Evolutionary conservation across 2,329 filamentous ascomycete species (phyloP).

Genomic region (Ophiostoma australiae): DNA sequence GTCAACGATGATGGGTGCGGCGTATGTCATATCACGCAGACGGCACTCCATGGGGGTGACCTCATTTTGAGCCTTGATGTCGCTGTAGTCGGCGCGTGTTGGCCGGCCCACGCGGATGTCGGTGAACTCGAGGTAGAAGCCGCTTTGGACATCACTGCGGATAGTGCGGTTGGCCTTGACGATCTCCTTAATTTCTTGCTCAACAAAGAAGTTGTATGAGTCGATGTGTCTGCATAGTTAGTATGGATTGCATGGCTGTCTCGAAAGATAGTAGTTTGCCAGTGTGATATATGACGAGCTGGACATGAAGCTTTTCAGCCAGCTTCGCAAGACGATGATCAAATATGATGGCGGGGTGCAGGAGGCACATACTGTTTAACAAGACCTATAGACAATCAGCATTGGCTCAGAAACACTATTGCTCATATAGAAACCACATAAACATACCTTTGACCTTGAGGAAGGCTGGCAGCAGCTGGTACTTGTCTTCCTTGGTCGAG

Average conservation of each 20-base stretch:
- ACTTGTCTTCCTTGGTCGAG: constrained; percentile 75
- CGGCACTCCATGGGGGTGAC: constrained; percentile 96
- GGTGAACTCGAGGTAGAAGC: constrained; percentile 88
- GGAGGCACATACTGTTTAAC: constrained; percentile 69
- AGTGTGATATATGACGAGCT: constrained; percentile 2
- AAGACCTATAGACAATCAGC: constrained; percentile 46
- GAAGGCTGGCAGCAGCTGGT: constrained; percentile 95
- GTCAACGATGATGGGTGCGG: constrained; percentile 88
- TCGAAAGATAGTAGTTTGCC: background rate
- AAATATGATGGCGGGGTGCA: background rate
- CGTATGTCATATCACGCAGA: constrained; percentile 95
- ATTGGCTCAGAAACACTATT: background rate
- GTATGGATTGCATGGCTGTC: background rate
- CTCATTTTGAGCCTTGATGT: constrained; percentile 63
- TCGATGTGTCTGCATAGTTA: constrained; percentile 66
- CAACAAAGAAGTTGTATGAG: constrained; percentile 97
- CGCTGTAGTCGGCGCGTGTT: constrained; percentile 70
- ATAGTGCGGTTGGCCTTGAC: constrained; percentile 85
- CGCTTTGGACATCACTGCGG: constrained; percentile 84
- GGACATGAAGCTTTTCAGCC: background rate
- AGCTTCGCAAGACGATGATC: background rate
- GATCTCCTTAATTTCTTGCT: constrained; percentile 95
- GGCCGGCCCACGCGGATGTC: constrained; percentile 85
- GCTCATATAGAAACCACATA: constrained; percentile 23
- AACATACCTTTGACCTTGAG: constrained; percentile 80